Conservation (phyloP, 495 filamentous ascomycete species). For the Cenococcum geophilum region DNA sequence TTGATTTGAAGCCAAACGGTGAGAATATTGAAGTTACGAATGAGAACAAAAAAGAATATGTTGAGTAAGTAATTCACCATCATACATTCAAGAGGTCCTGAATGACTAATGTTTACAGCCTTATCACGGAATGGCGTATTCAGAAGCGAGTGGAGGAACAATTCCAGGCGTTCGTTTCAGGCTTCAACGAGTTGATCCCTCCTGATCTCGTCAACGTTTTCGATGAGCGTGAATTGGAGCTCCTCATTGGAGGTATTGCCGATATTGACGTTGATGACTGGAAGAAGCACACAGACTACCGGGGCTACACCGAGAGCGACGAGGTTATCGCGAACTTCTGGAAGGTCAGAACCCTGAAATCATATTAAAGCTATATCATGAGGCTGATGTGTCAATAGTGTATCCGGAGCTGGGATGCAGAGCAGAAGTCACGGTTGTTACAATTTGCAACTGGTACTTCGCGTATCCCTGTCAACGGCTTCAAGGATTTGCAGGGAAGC, state of each 20-base stretch:
- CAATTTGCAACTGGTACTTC: slow-evolving; percentile 98
- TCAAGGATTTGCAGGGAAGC: slow-evolving; percentile 98
- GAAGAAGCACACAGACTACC: slow-evolving; percentile 99
- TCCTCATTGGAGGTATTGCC: slow-evolving; percentile 96
- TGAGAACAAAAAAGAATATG: slow-evolving; percentile 58
- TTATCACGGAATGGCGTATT: slow-evolving; percentile 99
- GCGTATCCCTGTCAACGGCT: slow-evolving; percentile 97
- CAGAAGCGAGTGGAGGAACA: slow-evolving; percentile 96
- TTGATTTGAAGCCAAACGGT: slow-evolving; percentile 88
- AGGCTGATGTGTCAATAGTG: slow-evolving; percentile 40
- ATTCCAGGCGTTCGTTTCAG: slow-evolving; percentile 94
- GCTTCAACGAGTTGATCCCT: slow-evolving; percentile 96
- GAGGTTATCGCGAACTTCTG: slow-evolving; percentile 98
- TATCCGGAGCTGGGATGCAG: slow-evolving; percentile 91
- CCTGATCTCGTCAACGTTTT: slow-evolving; percentile 97
- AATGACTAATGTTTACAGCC: slow-evolving; percentile 41
- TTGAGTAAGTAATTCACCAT: slow-evolving; percentile 34
- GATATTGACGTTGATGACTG: slow-evolving; percentile 99
- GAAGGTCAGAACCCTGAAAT: slow-evolving; percentile 58
- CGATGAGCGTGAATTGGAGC: slow-evolving; percentile 92
- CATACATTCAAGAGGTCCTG: neutral
- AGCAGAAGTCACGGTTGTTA: slow-evolving; percentile 92
- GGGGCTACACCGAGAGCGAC: slow-evolving; percentile 96
- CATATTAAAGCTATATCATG: neutral
- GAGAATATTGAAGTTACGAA: slow-evolving; percentile 93